phyloP scores from a whole-genome alignment of 441 rosid species.

The Mallotus repandus region DNA sequence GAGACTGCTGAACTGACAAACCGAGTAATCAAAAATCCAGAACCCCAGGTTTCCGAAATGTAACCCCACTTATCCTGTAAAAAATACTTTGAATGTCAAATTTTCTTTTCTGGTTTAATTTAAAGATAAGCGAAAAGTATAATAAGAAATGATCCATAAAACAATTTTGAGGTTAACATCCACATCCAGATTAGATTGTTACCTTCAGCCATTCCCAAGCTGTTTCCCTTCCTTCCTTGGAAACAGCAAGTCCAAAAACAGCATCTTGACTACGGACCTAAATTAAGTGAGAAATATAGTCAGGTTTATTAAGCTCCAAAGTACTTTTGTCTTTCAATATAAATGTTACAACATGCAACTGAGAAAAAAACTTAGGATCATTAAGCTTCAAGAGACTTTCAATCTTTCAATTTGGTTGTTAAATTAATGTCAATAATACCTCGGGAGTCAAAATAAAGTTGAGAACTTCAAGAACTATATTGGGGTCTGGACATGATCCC shows the following conservation, averaged over 20 bases:
- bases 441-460: conserved; percentile 75
- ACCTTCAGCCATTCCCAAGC: conserved; percentile 94
- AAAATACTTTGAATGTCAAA: not conserved
- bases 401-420: not conserved
- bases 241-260: conserved; percentile 60
- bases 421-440: conserved; percentile 40
- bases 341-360: conserved; percentile 12
- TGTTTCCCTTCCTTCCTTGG: conserved; percentile 81
- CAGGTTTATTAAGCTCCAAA: conserved; percentile 4
- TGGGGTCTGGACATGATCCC: conserved; percentile 65
- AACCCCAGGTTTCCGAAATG: conserved; percentile 65
- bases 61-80: conserved; percentile 78
- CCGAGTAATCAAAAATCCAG: conserved; percentile 70
- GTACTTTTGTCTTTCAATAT: conserved; percentile 2
- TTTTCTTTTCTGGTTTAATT: not conserved
- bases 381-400: conserved; percentile 8
- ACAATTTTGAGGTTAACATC: too few species aligned
- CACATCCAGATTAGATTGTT: not conserved
- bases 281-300: conserved; percentile 9
- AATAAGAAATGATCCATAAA: not conserved
- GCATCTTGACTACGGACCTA: conserved; percentile 93
- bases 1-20: conserved; percentile 73
- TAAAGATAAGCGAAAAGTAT: not conserved
- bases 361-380: conserved; percentile 5
- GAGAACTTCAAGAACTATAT: conserved; percentile 62